Evolutionary conservation across 1,284 basidiomycete species (phyloP).

Genomic region (Cutaneotrichosporon daszewskae): DNA sequence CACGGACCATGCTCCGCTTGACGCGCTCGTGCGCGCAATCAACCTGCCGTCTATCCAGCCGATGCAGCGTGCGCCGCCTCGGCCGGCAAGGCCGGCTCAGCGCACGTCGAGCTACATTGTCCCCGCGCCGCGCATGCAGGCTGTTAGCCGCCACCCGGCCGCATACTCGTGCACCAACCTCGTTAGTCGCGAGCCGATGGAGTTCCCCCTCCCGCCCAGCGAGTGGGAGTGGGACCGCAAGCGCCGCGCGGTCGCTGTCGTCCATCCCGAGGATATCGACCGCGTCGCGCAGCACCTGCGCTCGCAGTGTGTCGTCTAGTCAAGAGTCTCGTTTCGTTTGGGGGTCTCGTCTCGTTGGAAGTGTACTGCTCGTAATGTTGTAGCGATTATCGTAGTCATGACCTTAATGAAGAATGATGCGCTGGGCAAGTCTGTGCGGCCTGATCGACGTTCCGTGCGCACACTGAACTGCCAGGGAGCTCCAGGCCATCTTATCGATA

Average conservation of each 20-base stretch:
- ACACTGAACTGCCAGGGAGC: too few relatives aligned
- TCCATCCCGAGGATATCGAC: constrained; percentile 3
- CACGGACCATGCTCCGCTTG: constrained; percentile 63
- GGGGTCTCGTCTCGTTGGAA: too few relatives aligned
- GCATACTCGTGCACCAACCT: background rate
- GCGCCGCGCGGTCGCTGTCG: background rate
- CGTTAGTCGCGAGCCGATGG: background rate
- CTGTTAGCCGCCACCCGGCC: background rate
- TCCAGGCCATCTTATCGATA: too few relatives aligned
- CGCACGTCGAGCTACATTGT: background rate
- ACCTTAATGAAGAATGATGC: too few relatives aligned
- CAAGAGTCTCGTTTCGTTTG: too few relatives aligned
- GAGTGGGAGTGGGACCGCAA: background rate
- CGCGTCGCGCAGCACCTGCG: too few relatives aligned
- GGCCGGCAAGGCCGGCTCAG: background rate
- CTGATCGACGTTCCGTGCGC: too few relatives aligned
- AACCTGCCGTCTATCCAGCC: background rate
- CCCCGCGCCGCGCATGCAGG: background rate
- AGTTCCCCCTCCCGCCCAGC: background rate
- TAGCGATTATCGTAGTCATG: too few relatives aligned
- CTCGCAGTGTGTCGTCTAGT: too few relatives aligned
- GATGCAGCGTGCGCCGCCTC: background rate
- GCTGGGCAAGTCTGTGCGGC: too few relatives aligned
- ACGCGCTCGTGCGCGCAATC: constrained; percentile 53
- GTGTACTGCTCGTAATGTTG: too few relatives aligned